Percentiles rank a stretch among this genome's conserved stretches.
These are phyloP conservation scores for Cadophora malorum DNA, from an alignment of 2,329 filamentous ascomycete species.

Conservation along the genomic window DNA sequence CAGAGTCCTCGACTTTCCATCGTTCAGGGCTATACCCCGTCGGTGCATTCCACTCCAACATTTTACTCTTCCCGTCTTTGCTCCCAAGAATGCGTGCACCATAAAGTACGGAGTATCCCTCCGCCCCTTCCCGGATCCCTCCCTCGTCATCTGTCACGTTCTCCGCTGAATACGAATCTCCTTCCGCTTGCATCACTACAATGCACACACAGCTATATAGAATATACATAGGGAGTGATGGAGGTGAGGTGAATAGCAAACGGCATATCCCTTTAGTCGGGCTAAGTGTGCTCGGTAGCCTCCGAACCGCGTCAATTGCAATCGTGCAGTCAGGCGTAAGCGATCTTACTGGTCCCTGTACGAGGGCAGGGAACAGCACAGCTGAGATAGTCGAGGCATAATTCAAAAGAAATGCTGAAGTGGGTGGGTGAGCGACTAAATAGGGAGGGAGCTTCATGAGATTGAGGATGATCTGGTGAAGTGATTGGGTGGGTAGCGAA, in stretches of 20 bases:
- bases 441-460: neutral
- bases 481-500: neutral
- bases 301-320: neutral
- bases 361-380: neutral
- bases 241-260: neutral
- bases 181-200: neutral
- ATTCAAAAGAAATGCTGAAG: neutral
- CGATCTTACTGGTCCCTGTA: neutral
- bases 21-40: neutral
- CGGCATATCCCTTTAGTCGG: neutral
- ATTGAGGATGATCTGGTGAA: neutral
- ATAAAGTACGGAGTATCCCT: neutral
- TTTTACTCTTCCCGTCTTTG: neutral
- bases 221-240: neutral
- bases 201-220: neutral
- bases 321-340: neutral
- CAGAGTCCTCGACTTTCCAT: neutral
- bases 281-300: neutral
- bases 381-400: neutral
- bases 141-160: neutral
- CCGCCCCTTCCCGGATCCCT: neutral
- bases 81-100: constrained; percentile 9
- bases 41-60: neutral
- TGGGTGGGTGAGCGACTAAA: neutral
- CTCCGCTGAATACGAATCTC: neutral